Evolutionary conservation across 148 eudicot genomes (phyloP).

Genomic region (Hydrangea macrophylla): DNA sequence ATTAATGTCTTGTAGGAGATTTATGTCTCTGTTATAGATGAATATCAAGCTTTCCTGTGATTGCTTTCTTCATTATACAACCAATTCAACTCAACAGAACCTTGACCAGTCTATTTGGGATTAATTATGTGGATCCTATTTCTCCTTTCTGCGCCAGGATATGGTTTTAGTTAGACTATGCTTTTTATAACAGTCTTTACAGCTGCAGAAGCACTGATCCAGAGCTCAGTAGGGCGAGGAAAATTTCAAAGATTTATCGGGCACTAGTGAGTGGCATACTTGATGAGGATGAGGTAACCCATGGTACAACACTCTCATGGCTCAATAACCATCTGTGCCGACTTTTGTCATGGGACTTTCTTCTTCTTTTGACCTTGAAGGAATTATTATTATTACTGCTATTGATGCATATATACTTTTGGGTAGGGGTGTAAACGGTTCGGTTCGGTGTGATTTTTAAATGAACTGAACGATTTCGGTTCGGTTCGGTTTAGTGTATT

Average conservation of each 20-base stretch:
- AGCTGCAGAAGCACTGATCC: conserved; percentile 32
- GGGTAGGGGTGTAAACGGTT: too few species aligned
- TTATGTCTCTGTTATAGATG: not conserved
- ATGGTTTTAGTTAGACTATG: not conserved
- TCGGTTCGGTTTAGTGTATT: too few species aligned
- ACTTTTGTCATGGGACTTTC: too few species aligned
- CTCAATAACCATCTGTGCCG: too few species aligned
- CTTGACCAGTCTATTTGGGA: too few species aligned
- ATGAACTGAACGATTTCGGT: too few species aligned
- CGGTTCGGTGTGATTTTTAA: too few species aligned
- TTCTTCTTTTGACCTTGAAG: not conserved
- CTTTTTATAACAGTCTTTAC: not conserved
- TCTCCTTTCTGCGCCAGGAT: too few species aligned
- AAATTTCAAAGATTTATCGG: conserved; percentile 72
- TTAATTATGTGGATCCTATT: too few species aligned
- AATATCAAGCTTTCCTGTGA: not conserved
- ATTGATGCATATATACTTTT: not conserved
- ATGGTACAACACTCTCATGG: conserved; percentile 5
- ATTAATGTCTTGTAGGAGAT: not conserved
- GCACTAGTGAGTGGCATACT: conserved; percentile 73
- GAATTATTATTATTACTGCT: not conserved
- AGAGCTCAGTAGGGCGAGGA: conserved; percentile 29
- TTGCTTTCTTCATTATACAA: not conserved
- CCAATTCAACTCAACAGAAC: not conserved
- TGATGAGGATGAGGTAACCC: conserved; percentile 59